phyloP scores from a whole-genome alignment of 306 rosid species.

The Fagus sylvatica region DNA sequence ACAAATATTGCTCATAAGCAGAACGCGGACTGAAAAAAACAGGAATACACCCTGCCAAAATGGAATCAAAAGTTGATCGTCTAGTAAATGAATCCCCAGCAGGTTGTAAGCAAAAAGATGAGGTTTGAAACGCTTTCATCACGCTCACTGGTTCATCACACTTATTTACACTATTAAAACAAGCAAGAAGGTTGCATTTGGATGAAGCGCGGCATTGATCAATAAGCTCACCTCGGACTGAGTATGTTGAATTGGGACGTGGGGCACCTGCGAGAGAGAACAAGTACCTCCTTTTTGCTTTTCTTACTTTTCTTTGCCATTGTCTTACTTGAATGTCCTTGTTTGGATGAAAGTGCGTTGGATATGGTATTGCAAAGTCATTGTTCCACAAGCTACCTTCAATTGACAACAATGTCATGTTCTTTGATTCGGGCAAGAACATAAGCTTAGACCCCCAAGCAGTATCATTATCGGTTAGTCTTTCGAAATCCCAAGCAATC shows the following conservation, averaged over 20 bases:
- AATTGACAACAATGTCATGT: constrained; percentile 45
- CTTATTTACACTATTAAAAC: constrained; percentile 3
- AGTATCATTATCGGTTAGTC: constrained; percentile 31
- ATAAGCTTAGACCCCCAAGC: constrained; percentile 62
- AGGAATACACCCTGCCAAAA: constrained; percentile 58
- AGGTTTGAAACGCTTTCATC: constrained; percentile 39
- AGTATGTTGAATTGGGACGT: constrained; percentile 19
- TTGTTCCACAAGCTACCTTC: constrained; percentile 43
- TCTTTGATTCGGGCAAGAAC: constrained; percentile 52
- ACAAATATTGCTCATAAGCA: constrained; percentile 53
- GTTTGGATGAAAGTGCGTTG: constrained; percentile 56
- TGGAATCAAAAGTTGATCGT: constrained; percentile 57
- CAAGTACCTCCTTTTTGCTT: constrained; percentile 38
- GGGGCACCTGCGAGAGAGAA: constrained; percentile 59
- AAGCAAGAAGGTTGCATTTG: constrained; percentile 36
- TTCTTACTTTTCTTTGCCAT: constrained; percentile 49
- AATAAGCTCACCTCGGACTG: constrained; percentile 35
- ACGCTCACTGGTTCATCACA: constrained; percentile 38
- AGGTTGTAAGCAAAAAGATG: constrained; percentile 61
- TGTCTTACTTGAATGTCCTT: constrained; percentile 28
- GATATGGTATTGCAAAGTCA: constrained; percentile 60
- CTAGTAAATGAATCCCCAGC: constrained; percentile 59
- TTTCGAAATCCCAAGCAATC: constrained; percentile 49
- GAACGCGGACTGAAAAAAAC: constrained; percentile 57
- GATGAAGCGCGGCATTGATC: constrained; percentile 36